Conservation (phyloP, 345 rosid genomes). For the Eutrema japonicum region DNA sequence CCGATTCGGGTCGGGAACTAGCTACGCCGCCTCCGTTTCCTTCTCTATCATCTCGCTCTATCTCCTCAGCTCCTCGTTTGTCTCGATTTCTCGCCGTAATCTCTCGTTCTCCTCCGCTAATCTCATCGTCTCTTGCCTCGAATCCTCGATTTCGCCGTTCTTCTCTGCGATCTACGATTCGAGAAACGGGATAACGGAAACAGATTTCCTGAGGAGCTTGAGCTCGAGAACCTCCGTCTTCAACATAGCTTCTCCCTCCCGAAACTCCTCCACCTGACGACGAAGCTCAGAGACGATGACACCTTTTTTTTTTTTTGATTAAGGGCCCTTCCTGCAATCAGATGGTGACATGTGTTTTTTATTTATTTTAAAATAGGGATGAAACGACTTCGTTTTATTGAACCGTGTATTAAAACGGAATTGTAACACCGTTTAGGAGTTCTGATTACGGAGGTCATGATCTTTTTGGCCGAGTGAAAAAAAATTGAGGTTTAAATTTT, state of each 20-base stretch:
- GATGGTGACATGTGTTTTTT: too few species aligned
- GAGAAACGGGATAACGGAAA: slow-evolving; percentile 70
- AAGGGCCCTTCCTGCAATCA: too few species aligned
- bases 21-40: slow-evolving; percentile 61
- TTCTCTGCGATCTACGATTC: slow-evolving; percentile 59
- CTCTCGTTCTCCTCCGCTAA: slow-evolving; percentile 58
- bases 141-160: slow-evolving; percentile 49
- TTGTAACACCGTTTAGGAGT: too few species aligned
- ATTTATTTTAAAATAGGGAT: too few species aligned
- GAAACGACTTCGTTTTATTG: too few species aligned
- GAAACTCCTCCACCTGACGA: slow-evolving; percentile 75
- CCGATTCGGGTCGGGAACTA: slow-evolving; percentile 91
- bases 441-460: too few species aligned
- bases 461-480: too few species aligned
- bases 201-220: slow-evolving; percentile 75
- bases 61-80: slow-evolving; percentile 34
- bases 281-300: slow-evolving; percentile 68
- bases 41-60: slow-evolving; percentile 50
- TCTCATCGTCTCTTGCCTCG: slow-evolving; percentile 43
- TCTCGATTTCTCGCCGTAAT: slow-evolving; percentile 44
- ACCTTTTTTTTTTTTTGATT: too few species aligned
- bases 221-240: slow-evolving; percentile 76
- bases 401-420: too few species aligned
- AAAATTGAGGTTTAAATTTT: too few species aligned
- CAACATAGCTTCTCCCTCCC: slow-evolving; percentile 67